Evolutionary conservation across 1,284 basidiomycete genomes (phyloP).

Genomic region (Tilletia setariae): DNA sequence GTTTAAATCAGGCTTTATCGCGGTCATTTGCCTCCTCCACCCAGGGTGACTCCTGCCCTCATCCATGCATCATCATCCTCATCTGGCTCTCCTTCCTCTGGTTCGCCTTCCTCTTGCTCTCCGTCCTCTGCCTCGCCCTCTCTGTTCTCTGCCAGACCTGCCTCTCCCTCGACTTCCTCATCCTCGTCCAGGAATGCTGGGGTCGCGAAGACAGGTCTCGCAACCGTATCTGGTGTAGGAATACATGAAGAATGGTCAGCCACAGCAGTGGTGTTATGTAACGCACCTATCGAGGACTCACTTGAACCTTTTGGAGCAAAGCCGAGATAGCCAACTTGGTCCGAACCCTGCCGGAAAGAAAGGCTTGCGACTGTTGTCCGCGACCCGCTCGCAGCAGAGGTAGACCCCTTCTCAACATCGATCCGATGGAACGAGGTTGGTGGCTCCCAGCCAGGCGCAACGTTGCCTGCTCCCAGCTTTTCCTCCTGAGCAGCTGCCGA

Average conservation of each 20-base stretch:
- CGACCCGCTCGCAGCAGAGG: neutral
- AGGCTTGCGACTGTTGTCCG: neutral
- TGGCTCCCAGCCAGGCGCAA: slow-evolving; percentile 2
- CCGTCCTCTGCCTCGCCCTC: neutral
- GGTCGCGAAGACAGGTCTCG: neutral
- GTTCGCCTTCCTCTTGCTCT: neutral
- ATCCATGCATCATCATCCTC: slow-evolving; percentile 11
- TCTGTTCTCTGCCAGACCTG: neutral
- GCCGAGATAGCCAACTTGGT: slow-evolving; percentile 8
- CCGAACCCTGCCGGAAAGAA: neutral
- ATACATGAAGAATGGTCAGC: neutral
- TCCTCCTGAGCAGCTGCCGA: neutral
- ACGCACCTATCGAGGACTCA: neutral
- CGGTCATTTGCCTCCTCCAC: neutral
- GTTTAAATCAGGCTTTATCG: too few relatives aligned
- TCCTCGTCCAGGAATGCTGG: slow-evolving; percentile 13
- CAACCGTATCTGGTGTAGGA: slow-evolving; percentile 4
- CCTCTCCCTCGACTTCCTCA: neutral
- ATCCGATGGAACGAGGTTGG: neutral
- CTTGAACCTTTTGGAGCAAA: slow-evolving; percentile 9
- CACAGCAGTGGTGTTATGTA: too few relatives aligned
- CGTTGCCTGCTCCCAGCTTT: neutral
- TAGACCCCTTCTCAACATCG: neutral
- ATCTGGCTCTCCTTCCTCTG: neutral
- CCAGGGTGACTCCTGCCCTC: neutral